These are phyloP conservation scores for Silene uniflora DNA, from an alignment of 148 eudicot species.

Conservation along the genomic window DNA sequence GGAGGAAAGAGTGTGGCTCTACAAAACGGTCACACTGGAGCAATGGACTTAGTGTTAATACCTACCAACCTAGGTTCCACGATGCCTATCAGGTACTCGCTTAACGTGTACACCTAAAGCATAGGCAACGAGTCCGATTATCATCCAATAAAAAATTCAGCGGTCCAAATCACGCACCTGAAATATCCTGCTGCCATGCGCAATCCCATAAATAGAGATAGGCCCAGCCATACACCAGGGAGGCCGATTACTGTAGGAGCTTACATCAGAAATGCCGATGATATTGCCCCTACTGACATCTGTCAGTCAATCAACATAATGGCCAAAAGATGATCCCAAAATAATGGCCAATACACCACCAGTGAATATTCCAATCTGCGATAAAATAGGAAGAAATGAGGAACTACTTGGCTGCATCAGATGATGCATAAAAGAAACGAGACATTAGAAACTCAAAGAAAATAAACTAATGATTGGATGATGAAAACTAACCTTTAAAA, in stretches of 20 bases:
- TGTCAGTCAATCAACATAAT: conserved; percentile 35
- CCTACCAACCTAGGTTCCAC: too few species aligned
- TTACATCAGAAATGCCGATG: conserved; percentile 60
- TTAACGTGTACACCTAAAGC: too few species aligned
- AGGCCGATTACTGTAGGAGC: conserved; percentile 65
- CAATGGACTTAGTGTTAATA: too few species aligned
- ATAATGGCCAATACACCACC: conserved; percentile 64
- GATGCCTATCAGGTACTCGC: too few species aligned
- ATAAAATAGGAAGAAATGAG: conserved; percentile 11
- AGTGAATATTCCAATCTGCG: conserved; percentile 62
- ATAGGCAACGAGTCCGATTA: too few species aligned
- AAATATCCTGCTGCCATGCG: conserved; percentile 66
- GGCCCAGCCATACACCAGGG: conserved; percentile 84
- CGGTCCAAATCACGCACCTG: conserved; percentile 41
- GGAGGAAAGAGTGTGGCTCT: too few species aligned
- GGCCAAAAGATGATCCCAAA: conserved; percentile 64
- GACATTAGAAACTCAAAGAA: too few species aligned
- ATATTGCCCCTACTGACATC: conserved; percentile 77
- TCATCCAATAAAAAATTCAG: not conserved
- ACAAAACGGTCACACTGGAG: too few species aligned
- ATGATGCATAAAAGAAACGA: not conserved
- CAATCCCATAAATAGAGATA: conserved; percentile 80
- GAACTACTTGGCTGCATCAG: not conserved
- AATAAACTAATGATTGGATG: too few species aligned
- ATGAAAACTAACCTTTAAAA: too few species aligned